Conservation (phyloP, 192 early-diverging fungal species). For the Coemansia sp. region DNA sequence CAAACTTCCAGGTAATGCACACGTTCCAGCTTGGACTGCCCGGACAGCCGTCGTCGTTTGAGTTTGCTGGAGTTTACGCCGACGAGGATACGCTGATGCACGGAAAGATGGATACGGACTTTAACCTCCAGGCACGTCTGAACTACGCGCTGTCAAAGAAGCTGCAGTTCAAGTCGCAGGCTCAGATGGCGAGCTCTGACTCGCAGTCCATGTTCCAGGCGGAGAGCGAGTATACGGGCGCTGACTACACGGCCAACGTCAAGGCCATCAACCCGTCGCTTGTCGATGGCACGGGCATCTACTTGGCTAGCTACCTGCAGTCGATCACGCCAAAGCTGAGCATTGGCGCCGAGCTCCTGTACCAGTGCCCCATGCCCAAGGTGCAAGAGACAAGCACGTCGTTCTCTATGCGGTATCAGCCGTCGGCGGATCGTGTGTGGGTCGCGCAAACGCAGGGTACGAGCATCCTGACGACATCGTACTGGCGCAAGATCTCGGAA, state of each 20-base stretch:
- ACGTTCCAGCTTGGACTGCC: constrained; percentile 85
- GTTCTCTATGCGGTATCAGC: constrained; percentile 70
- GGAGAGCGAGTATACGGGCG: constrained; percentile 91
- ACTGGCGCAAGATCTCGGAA: constrained; percentile 90
- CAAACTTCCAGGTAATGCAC: constrained; percentile 95
- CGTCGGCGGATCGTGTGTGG: constrained; percentile 68
- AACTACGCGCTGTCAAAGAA: constrained; percentile 81
- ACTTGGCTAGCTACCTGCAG: constrained; percentile 86
- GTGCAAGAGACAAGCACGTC: constrained; percentile 77
- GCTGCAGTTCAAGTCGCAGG: constrained; percentile 66
- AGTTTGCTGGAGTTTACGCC: constrained; percentile 89
- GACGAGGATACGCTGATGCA: constrained; percentile 82
- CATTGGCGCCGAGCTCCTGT: constrained; percentile 84
- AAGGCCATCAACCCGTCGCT: constrained; percentile 97
- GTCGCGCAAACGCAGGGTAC: constrained; percentile 69
- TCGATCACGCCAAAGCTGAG: constrained; percentile 82
- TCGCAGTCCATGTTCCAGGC: constrained; percentile 90
- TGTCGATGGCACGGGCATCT: constrained; percentile 88
- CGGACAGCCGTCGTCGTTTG: constrained; percentile 82
- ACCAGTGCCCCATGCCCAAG: constrained; percentile 82
- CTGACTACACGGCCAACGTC: constrained; percentile 85
- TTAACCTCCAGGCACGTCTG: constrained; percentile 79
- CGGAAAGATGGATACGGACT: constrained; percentile 93
- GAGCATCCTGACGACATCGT: constrained; percentile 76
- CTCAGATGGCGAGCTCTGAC: constrained; percentile 64